Conservation (phyloP, 176 grass and related monocot genomes). For the Puya raimondii region DNA sequence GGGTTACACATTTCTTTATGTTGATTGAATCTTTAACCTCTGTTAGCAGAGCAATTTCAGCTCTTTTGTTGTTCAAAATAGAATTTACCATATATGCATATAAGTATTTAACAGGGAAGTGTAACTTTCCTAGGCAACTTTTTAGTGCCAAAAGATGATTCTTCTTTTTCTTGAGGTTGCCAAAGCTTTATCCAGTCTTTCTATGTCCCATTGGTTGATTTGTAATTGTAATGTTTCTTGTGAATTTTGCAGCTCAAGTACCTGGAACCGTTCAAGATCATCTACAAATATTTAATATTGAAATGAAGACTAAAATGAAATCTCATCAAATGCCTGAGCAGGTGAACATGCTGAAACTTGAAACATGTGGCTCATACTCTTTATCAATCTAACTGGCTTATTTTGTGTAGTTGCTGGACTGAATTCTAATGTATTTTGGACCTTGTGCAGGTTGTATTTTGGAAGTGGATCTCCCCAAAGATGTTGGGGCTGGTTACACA, state of each 20-base stretch:
- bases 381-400: neutral
- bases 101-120: too few species aligned
- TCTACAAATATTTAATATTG: constrained; percentile 97
- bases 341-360: constrained; percentile 17
- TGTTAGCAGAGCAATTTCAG: too few species aligned
- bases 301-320: constrained; percentile 91
- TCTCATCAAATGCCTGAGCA: constrained; percentile 97
- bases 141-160: neutral
- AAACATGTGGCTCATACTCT: neutral
- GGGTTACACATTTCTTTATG: too few species aligned
- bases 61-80: too few species aligned
- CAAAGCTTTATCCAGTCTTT: neutral
- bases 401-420: neutral
- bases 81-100: too few species aligned
- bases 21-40: too few species aligned
- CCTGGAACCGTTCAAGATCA: constrained; percentile 84
- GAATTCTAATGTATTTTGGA: neutral
- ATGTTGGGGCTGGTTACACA: constrained; percentile 66
- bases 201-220: neutral
- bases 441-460: constrained; percentile 67
- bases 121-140: too few species aligned
- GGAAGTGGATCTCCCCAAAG: constrained; percentile 95
- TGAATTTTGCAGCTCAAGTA: constrained; percentile 75
- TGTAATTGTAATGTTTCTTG: constrained; percentile 6
- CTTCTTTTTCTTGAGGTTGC: neutral